Conservation (phyloP, 768 basidiomycete species). For the Lactarius deliciosus region DNA sequence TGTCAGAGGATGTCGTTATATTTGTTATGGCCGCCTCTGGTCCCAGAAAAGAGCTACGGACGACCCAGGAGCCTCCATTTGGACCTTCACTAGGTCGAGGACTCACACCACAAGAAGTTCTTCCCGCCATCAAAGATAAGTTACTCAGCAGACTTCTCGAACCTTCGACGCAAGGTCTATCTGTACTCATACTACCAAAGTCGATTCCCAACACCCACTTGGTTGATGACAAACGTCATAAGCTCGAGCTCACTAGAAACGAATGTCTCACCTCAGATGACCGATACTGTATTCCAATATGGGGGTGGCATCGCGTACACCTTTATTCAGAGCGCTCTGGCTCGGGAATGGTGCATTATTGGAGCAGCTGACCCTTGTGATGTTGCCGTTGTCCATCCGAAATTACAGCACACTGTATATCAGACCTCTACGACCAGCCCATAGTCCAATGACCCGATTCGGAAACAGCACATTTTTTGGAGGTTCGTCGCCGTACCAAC, state of each 20-base stretch:
- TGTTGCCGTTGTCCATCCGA: conserved; percentile 78
- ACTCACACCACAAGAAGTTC: conserved; percentile 85
- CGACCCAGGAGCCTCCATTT: conserved; percentile 71
- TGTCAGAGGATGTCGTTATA: conserved; percentile 51
- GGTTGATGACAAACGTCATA: conserved; percentile 41
- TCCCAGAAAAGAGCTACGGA: conserved; percentile 74
- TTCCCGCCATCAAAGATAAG: conserved; percentile 85
- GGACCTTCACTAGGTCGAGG: conserved; percentile 67
- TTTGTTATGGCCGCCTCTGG: conserved; percentile 86
- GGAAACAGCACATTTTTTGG: conserved; percentile 38
- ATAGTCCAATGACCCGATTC: conserved; percentile 35
- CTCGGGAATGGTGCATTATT: conserved; percentile 26
- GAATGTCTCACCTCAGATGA: conserved; percentile 60
- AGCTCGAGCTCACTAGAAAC: conserved; percentile 58
- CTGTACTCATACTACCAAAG: conserved; percentile 62
- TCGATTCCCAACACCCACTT: conserved; percentile 78
- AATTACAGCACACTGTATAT: conserved; percentile 36
- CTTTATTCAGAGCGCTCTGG: not conserved
- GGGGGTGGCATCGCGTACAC: conserved; percentile 54
- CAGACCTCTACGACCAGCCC: conserved; percentile 53
- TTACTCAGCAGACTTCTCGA: conserved; percentile 61
- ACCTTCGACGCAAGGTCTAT: conserved; percentile 62
- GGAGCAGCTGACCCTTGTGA: conserved; percentile 71
- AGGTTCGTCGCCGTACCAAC: conserved; percentile 37
- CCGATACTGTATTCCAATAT: conserved; percentile 85